A percentile compares a stretch with the other conserved stretches of the same genome.
These are phyloP conservation scores for Salix dunnii DNA, from an alignment of 345 rosid genomes.

Conservation along the genomic window DNA sequence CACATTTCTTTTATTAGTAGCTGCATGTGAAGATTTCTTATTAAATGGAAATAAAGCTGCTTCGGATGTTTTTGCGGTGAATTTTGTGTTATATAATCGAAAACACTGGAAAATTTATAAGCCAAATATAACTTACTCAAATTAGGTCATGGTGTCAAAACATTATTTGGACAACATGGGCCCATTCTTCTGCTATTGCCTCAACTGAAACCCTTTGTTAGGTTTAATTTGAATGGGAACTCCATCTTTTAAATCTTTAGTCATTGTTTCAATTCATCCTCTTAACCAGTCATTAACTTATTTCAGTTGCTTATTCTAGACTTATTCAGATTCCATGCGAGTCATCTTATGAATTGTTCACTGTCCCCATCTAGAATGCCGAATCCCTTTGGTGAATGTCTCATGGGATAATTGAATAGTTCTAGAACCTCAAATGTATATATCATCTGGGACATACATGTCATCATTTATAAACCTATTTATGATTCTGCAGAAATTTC, in stretches of 20 bases:
- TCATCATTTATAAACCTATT: conserved; percentile 1
- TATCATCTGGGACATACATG: conserved; percentile 3
- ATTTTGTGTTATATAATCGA: neutral
- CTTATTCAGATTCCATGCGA: neutral
- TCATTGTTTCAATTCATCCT: neutral
- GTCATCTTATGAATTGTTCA: neutral
- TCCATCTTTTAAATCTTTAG: neutral
- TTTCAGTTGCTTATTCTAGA: neutral
- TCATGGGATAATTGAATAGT: neutral
- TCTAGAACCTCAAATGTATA: conserved; percentile 5
- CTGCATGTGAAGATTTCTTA: neutral
- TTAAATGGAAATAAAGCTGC: neutral
- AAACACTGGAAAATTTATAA: neutral
- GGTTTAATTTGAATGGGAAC: neutral
- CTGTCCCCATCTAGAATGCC: neutral
- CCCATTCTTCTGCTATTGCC: neutral
- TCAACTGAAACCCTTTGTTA: neutral
- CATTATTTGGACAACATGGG: neutral
- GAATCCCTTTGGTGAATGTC: conserved; percentile 2
- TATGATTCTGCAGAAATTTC: conserved; percentile 14
- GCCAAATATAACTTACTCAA: neutral
- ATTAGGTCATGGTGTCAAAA: neutral
- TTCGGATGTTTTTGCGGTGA: neutral
- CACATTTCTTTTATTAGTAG: neutral
- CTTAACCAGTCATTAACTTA: neutral